A percentile compares a stretch with the other conserved stretches of the same genome.
phyloP scores from a whole-genome alignment of 2,329 filamentous ascomycete species.

The Diaporthe sp. region DNA sequence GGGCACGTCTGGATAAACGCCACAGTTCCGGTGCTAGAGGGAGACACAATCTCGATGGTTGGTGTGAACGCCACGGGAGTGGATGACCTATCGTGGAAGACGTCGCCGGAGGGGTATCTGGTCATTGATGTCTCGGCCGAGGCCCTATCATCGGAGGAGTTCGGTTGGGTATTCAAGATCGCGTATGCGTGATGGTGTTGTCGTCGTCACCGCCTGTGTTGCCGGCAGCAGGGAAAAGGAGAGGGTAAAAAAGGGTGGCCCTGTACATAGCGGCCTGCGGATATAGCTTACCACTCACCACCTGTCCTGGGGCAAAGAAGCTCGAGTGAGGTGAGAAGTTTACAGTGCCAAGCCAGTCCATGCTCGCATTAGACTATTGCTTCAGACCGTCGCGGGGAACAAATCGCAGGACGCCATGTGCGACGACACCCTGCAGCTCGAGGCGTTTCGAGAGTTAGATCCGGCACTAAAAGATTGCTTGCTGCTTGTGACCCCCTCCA shows the following conservation, averaged over 20 bases:
- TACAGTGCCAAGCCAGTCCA: slow-evolving; percentile 24
- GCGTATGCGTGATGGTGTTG: slow-evolving; percentile 44
- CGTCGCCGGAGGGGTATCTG: slow-evolving; percentile 44
- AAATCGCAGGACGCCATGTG: slow-evolving; percentile 41
- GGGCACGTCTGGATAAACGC: slow-evolving; percentile 54
- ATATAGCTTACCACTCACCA: slow-evolving; percentile 20
- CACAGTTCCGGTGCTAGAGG: slow-evolving; percentile 58
- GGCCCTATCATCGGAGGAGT: slow-evolving; percentile 51
- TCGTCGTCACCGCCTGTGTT: neutral
- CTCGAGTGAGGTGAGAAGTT: slow-evolving; percentile 24
- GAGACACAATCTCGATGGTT: slow-evolving; percentile 60
- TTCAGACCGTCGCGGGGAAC: slow-evolving; percentile 27
- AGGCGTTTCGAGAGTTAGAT: slow-evolving; percentile 28
- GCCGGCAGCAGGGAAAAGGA: neutral
- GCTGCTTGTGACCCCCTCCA: slow-evolving; percentile 22
- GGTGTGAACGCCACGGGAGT: slow-evolving; percentile 45
- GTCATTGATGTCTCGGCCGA: slow-evolving; percentile 51
- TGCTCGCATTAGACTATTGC: slow-evolving; percentile 38
- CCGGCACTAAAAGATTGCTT: slow-evolving; percentile 38
- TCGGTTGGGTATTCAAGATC: slow-evolving; percentile 60
- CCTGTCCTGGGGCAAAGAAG: neutral
- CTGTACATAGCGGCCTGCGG: slow-evolving; percentile 19
- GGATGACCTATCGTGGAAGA: slow-evolving; percentile 31
- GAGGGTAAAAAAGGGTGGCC: neutral
- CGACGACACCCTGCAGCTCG: slow-evolving; percentile 27